phyloP scores from a whole-genome alignment of 2,329 filamentous ascomycete genomes.

The Fusarium zealandicum region DNA sequence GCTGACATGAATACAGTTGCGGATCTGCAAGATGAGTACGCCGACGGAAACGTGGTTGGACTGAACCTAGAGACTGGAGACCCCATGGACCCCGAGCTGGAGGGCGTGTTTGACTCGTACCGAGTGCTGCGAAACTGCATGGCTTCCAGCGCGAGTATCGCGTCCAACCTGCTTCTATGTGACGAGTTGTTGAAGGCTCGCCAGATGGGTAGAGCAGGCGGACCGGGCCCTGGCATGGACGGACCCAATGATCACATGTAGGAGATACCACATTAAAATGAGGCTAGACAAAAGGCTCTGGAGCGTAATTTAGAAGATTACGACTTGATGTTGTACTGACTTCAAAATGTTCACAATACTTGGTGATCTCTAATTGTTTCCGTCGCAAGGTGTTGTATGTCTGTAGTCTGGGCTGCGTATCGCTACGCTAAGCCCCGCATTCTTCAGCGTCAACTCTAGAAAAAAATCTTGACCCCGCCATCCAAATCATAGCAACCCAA shows the following conservation, averaged over 20 bases:
- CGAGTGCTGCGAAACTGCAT: constrained; percentile 92
- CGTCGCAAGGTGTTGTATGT: not conserved
- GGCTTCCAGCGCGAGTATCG: constrained; percentile 92
- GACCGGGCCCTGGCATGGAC: constrained; percentile 71
- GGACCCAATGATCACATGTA: constrained; percentile 63
- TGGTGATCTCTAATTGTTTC: not conserved
- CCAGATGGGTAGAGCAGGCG: constrained; percentile 80
- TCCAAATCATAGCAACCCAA: constrained; percentile 32
- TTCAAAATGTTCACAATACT: not conserved
- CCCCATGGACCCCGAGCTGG: constrained; percentile 92
- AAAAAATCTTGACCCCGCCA: constrained; percentile 54
- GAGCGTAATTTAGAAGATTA: constrained; percentile 38
- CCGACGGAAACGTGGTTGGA: constrained; percentile 84
- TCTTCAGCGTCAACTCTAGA: constrained; percentile 32
- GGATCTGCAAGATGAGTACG: constrained; percentile 82
- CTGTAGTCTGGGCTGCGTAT: constrained; percentile 7
- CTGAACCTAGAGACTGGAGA: constrained; percentile 86
- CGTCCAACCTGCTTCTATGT: constrained; percentile 91
- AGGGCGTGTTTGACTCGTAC: constrained; percentile 96
- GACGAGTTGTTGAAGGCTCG: constrained; percentile 97
- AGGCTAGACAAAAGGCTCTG: constrained; percentile 49
- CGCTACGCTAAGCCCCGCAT: constrained; percentile 44
- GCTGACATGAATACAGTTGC: constrained; percentile 66
- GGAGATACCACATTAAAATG: constrained; percentile 47
- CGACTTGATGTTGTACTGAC: constrained; percentile 19